Evolutionary conservation across 2,329 filamentous ascomycete species (phyloP).

Genomic region (Paramyrothecium roridum): DNA sequence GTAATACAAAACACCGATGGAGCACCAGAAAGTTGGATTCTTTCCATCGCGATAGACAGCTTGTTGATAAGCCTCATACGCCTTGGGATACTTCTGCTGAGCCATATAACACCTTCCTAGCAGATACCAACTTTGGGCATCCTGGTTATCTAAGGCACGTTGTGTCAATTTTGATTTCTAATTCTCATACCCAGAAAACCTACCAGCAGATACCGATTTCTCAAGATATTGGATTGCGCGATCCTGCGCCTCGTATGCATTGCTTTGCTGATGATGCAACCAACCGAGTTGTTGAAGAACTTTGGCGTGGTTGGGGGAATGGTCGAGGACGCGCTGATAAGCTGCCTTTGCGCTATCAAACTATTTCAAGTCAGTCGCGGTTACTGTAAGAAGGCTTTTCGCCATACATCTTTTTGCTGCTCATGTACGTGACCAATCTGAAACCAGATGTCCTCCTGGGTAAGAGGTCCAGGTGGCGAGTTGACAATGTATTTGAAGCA

Average conservation of each 20-base stretch:
- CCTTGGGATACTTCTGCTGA: slow-evolving; percentile 97
- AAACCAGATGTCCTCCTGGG: slow-evolving; percentile 99
- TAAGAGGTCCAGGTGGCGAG: slow-evolving; percentile 86
- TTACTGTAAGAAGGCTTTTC: neutral
- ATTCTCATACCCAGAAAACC: slow-evolving; percentile 24
- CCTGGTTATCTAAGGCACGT: slow-evolving; percentile 69
- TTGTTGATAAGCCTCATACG: slow-evolving; percentile 97
- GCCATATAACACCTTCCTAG: slow-evolving; percentile 99
- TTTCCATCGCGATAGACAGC: slow-evolving; percentile 96
- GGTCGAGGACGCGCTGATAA: slow-evolving; percentile 88
- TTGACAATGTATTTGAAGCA: slow-evolving; percentile 98
- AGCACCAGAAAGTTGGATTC: slow-evolving; percentile 99
- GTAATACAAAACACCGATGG: slow-evolving; percentile 97
- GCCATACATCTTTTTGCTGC: slow-evolving; percentile 93
- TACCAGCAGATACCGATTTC: slow-evolving; percentile 91
- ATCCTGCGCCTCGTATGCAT: slow-evolving; percentile 86
- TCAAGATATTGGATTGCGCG: slow-evolving; percentile 95
- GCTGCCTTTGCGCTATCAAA: slow-evolving; percentile 91
- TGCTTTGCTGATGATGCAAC: slow-evolving; percentile 96
- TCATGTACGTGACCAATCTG: slow-evolving; percentile 99
- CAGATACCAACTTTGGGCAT: slow-evolving; percentile 98
- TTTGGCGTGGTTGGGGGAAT: slow-evolving; percentile 95
- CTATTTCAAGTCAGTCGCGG: slow-evolving; percentile 48
- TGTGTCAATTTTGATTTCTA: slow-evolving; percentile 6
- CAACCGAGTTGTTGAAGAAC: slow-evolving; percentile 96